Evolutionary conservation across 2,329 filamentous ascomycete genomes (phyloP), one percentile per base, ranked within the genome.

Genomic region (Ambrosiella beaveri): DNA sequence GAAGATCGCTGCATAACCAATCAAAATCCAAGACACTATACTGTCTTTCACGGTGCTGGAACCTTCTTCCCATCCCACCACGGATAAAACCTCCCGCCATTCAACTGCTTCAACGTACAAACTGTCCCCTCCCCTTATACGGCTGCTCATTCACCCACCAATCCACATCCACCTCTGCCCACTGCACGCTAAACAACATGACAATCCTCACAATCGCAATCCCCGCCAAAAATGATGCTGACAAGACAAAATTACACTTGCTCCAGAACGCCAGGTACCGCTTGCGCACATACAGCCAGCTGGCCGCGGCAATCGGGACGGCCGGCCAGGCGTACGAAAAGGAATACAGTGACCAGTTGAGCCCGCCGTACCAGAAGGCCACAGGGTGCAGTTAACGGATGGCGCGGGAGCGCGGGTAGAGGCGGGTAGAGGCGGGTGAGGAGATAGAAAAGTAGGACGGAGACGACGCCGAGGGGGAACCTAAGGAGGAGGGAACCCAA

Each of bases 301-400:
- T 47, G 11, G n/a, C 19, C 11, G 19, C 8, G 13, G 44, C 9
- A n/a, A 47, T 47, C 2, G n/a, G n/a, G 2, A 47, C 44, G 11
- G n/a, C 44, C 44, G 44, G 44, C n/a, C 11, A 47, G 8, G 40
- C 40, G n/a, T 47, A 47, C 13, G 13, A 15, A 13, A 47, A 47
- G 13, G 44, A 17, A 47, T 47, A 47, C n/a, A 6, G 44, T 12
- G 11, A 47, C 44, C n/a, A 47, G 19, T 47, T n/a, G 8, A 47
- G n/a, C 8, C n/a, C 11, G 40, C 40, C 40, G 40, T 41, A 41
- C 40, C 40, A 41, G 11, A 41, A 6, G 37, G 71, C 67, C 6
- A 72, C 68, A 0, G 70, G 68, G 61, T 73, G 72, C 4, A 71
- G 63, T 57, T 73, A 68, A 27, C 71, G 65, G n/a, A 71, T 59